Percentiles rank a stretch among this genome's conserved stretches.
These are phyloP conservation scores for Alternaria burnsii DNA, from an alignment of 2,329 filamentous ascomycete genomes.

Conservation along the genomic window DNA sequence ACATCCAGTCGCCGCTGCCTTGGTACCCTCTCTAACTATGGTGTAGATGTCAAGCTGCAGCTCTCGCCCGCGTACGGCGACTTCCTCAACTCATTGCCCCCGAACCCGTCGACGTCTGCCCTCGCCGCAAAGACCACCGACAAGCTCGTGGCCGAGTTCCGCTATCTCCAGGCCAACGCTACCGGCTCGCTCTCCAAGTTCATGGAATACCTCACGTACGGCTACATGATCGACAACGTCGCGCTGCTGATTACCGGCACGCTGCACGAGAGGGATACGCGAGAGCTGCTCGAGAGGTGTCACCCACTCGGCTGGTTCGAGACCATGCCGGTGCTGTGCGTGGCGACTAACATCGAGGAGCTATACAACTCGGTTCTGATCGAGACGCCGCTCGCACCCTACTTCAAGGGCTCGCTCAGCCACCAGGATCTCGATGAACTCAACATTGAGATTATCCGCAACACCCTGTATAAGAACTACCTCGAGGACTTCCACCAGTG, in stretches of 20 bases:
- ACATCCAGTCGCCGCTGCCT: not conserved
- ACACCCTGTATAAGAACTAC: constrained; percentile 99
- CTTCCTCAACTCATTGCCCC: constrained; percentile 90
- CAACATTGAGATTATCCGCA: constrained; percentile 98
- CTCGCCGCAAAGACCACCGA: constrained; percentile 96
- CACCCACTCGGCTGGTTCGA: constrained; percentile 99
- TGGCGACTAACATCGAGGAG: constrained; percentile 98
- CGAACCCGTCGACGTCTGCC: constrained; percentile 94
- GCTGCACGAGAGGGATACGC: constrained; percentile 94
- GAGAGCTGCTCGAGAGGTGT: constrained; percentile 92
- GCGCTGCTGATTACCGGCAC: constrained; percentile 97
- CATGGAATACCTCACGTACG: constrained; percentile 98
- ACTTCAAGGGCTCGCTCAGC: constrained; percentile 96
- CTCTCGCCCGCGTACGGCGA: constrained; percentile 97
- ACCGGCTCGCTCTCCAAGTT: constrained; percentile 91
- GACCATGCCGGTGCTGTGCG: constrained; percentile 96
- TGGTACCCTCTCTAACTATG: constrained; percentile 51
- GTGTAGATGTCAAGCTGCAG: constrained; percentile 95
- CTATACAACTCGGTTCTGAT: constrained; percentile 98
- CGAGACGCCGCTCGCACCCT: constrained; percentile 92
- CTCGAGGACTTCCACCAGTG: constrained; percentile 97
- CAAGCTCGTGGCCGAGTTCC: constrained; percentile 96
- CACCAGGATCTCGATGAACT: constrained; percentile 98
- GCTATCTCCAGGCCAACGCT: constrained; percentile 93
- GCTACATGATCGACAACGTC: constrained; percentile 99